A percentile compares a stretch with the other conserved stretches of the same genome.
Conservation (phyloP, 192 early-diverging fungal species). For the Coemansia sp. region DNA sequence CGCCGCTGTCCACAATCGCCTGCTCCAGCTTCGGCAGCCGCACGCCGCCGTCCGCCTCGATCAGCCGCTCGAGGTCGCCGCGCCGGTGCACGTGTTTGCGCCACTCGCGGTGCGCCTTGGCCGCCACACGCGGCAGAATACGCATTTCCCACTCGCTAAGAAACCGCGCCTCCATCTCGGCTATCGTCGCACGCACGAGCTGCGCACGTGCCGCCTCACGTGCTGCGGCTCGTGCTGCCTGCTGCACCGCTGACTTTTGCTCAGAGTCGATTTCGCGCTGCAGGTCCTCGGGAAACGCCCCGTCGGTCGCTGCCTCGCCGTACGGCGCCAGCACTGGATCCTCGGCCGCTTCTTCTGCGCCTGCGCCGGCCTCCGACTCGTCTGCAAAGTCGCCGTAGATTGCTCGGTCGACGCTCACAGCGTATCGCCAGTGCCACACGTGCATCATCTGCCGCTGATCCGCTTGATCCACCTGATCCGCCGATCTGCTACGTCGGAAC, state of each 20-base stretch:
- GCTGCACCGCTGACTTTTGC: neutral
- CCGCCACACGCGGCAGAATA: constrained; percentile 8
- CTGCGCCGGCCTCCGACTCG: neutral
- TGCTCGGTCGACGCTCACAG: neutral
- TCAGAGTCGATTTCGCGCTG: constrained; percentile 24
- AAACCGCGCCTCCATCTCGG: constrained; percentile 12
- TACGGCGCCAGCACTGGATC: constrained; percentile 36
- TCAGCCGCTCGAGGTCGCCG: constrained; percentile 1
- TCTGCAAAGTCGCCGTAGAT: neutral
- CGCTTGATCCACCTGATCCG: no score
- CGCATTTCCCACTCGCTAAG: constrained; percentile 16
- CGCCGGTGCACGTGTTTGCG: neutral
- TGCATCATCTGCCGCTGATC: no score
- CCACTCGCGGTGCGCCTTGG: constrained; percentile 15
- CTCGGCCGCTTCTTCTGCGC: constrained; percentile 6
- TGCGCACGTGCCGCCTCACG: constrained; percentile 10
- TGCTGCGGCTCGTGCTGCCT: neutral
- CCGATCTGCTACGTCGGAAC: no score
- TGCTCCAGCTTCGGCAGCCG: constrained; percentile 18
- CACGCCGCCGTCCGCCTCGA: neutral
- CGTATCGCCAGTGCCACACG: constrained; percentile 1
- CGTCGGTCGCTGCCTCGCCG: constrained; percentile 42
- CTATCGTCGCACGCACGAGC: constrained; percentile 5
- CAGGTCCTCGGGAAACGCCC: constrained; percentile 19
- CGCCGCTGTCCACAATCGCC: constrained; percentile 24